Evolutionary conservation across 495 filamentous ascomycete genomes (phyloP).

Genomic region (Podospora comata): DNA sequence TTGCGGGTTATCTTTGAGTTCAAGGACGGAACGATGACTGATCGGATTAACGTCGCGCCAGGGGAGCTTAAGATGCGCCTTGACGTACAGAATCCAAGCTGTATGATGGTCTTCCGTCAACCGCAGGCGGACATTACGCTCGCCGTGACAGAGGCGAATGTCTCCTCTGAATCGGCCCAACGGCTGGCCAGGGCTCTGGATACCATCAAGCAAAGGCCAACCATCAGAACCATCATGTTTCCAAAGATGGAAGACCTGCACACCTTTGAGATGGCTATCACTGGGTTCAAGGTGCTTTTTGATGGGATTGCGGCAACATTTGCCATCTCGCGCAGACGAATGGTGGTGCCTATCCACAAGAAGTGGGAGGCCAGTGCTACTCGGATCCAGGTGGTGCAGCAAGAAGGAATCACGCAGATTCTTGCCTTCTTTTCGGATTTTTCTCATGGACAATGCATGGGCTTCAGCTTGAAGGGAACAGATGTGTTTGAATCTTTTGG

Average conservation of each 20-base stretch:
- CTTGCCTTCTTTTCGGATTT: conserved; percentile 83
- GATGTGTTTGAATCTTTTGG: conserved; percentile 73
- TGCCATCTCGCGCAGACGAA: conserved; percentile 76
- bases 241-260: conserved; percentile 61
- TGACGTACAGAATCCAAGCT: conserved; percentile 56
- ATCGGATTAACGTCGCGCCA: conserved; percentile 72
- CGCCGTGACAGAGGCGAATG: conserved; percentile 61
- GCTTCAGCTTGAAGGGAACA: conserved; percentile 74
- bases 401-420: conserved; percentile 68
- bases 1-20: conserved; percentile 66
- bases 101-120: conserved; percentile 61
- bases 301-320: conserved; percentile 71
- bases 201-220: conserved; percentile 36
- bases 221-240: conserved; percentile 55
- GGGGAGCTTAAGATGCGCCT: conserved; percentile 66
- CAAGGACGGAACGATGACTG: conserved; percentile 66
- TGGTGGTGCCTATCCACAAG: conserved; percentile 87
- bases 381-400: conserved; percentile 73
- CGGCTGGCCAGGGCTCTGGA: conserved; percentile 55
- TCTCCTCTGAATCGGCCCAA: conserved; percentile 53
- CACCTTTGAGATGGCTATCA: conserved; percentile 69
- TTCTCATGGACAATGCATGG: conserved; percentile 79
- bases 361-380: conserved; percentile 77
- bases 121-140: conserved; percentile 66
- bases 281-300: conserved; percentile 71